Evolutionary conservation across 192 early-diverging fungal genomes (phyloP).

Genomic region (Haplosporangium gracile): DNA sequence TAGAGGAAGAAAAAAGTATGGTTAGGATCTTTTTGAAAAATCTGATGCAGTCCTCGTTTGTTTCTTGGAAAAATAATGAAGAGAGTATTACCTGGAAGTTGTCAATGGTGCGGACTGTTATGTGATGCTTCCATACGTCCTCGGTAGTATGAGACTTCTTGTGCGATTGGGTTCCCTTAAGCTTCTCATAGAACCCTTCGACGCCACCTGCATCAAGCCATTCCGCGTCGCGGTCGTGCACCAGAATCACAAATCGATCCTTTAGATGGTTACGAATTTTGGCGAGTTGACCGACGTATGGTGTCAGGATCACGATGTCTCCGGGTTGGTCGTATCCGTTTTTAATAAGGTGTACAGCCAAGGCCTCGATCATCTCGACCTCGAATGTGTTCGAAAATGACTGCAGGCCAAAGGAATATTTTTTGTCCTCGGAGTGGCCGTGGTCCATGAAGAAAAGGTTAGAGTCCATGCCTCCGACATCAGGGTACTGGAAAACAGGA

Average conservation of each 20-base stretch:
- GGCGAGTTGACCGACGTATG: constrained; percentile 60
- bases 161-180: background rate
- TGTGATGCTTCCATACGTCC: background rate
- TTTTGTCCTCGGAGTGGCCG: constrained; percentile 46
- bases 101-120: constrained; percentile 46
- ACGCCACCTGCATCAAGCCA: constrained; percentile 7
- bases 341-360: constrained; percentile 55
- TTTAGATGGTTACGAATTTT: constrained; percentile 44
- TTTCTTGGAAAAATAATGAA: too few relatives aligned
- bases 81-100: constrained; percentile 39
- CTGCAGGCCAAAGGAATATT: constrained; percentile 25
- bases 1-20: background rate
- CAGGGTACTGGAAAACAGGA: constrained; percentile 21
- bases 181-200: background rate
- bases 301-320: constrained; percentile 65
- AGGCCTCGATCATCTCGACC: constrained; percentile 58
- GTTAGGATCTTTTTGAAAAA: background rate
- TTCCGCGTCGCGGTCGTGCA: constrained; percentile 38
- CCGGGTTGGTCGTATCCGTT: constrained; percentile 57
- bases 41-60: background rate
- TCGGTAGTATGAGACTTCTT: background rate
- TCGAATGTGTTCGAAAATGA: constrained; percentile 61
- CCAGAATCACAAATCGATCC: background rate
- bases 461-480: constrained; percentile 50
- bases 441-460: constrained; percentile 65